These are phyloP conservation scores for Septoria linicola DNA, from an alignment of 2,329 filamentous ascomycete genomes.

Conservation along the genomic window DNA sequence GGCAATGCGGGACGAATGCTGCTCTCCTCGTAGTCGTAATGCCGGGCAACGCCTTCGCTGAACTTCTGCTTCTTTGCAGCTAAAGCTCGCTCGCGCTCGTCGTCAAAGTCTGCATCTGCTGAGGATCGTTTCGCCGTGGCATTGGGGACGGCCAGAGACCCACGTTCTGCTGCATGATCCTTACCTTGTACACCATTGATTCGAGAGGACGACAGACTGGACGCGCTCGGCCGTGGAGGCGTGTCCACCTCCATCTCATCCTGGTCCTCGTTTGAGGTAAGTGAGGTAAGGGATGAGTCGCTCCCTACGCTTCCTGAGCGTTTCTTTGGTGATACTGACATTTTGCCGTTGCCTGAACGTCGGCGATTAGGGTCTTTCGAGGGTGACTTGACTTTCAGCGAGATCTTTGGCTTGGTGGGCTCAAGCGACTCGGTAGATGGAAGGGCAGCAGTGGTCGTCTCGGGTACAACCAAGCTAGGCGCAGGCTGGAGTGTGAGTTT, in stretches of 20 bases:
- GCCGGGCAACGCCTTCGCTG: slow-evolving; percentile 31
- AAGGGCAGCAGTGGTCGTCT: slow-evolving; percentile 23
- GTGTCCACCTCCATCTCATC: slow-evolving; percentile 29
- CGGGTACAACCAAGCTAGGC: slow-evolving; percentile 6
- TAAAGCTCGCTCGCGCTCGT: slow-evolving; percentile 32
- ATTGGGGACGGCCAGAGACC: slow-evolving; percentile 30
- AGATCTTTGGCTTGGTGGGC: slow-evolving; percentile 31
- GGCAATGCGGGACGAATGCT: slow-evolving; percentile 30
- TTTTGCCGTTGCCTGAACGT: slow-evolving; percentile 25
- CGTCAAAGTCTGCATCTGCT: slow-evolving; percentile 36
- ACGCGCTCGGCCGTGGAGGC: slow-evolving; percentile 14
- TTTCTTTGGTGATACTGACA: slow-evolving; percentile 32
- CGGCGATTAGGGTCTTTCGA: slow-evolving; percentile 23
- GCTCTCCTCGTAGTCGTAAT: slow-evolving; percentile 36
- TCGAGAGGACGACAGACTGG: slow-evolving; percentile 13
- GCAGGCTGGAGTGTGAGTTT: slow-evolving; percentile 23
- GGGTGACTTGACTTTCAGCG: slow-evolving; percentile 35
- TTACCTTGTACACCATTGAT: slow-evolving; percentile 28
- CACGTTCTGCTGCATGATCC: slow-evolving; percentile 34
- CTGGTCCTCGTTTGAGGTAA: slow-evolving; percentile 36
- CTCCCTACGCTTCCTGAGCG: slow-evolving; percentile 28
- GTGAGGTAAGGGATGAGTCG: slow-evolving; percentile 39
- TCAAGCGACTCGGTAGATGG: slow-evolving; percentile 36
- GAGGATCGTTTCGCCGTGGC: slow-evolving; percentile 36
- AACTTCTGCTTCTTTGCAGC: slow-evolving; percentile 39